Conservation (phyloP, 495 filamentous ascomycete genomes). For the Penicillium angulare region DNA sequence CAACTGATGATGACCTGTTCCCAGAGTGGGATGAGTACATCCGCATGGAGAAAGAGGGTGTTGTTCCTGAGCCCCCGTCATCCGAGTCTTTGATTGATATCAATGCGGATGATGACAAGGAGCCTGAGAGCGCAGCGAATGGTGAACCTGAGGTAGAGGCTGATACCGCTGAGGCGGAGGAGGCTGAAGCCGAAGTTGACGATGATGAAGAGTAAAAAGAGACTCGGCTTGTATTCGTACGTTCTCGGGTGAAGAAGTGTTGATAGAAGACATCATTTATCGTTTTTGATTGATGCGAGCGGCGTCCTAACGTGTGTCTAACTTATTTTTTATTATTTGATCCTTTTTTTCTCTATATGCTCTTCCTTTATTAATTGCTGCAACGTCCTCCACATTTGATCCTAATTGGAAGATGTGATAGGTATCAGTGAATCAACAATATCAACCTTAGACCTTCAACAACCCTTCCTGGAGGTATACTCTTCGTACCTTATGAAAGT, state of each 20-base stretch:
- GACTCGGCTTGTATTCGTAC: slow-evolving; percentile 15
- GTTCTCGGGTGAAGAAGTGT: slow-evolving; percentile 18
- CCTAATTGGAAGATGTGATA: no score
- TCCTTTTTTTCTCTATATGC: slow-evolving; percentile 4
- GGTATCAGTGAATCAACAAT: no score
- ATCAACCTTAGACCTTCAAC: no score
- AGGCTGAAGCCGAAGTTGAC: slow-evolving; percentile 21
- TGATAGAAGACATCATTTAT: slow-evolving; percentile 29
- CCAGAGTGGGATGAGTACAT: slow-evolving; percentile 94
- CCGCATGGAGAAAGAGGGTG: slow-evolving; percentile 70
- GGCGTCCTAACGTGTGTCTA: slow-evolving; percentile 36
- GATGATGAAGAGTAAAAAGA: slow-evolving; percentile 21
- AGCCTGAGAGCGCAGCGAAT: slow-evolving; percentile 31
- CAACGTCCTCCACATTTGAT: neutral
- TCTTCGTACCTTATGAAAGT: no score
- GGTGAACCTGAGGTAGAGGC: slow-evolving; percentile 31
- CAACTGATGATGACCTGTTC: slow-evolving; percentile 87
- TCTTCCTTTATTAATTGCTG: slow-evolving; percentile 1
- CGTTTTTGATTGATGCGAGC: slow-evolving; percentile 25
- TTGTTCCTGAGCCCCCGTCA: slow-evolving; percentile 36
- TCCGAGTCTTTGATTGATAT: slow-evolving; percentile 51
- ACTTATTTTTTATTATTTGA: slow-evolving; percentile 16
- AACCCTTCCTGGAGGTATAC: no score
- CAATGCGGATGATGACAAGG: slow-evolving; percentile 34
- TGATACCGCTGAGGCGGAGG: slow-evolving; percentile 11